phyloP scores from a whole-genome alignment of 1,139 yeast species.

The Zhuliangozyma blackwelliae region DNA sequence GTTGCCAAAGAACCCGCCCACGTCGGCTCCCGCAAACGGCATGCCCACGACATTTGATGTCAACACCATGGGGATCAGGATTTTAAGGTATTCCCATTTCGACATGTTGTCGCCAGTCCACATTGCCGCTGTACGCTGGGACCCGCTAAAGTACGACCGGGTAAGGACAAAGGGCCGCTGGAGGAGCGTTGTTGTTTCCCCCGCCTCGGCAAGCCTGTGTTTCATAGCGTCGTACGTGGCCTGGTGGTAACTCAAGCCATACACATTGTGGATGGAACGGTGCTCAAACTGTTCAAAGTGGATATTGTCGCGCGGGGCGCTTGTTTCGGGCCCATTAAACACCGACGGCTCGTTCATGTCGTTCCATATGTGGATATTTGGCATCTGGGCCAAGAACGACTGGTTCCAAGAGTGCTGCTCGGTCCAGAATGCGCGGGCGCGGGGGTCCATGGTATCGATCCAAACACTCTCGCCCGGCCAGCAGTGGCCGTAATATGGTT shows the following conservation, averaged over 20 bases:
- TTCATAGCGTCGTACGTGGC: slow-evolving; percentile 67
- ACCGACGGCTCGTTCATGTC: slow-evolving; percentile 98
- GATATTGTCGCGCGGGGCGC: slow-evolving; percentile 75
- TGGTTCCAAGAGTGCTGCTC: slow-evolving; percentile 20
- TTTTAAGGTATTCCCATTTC: slow-evolving; percentile 79
- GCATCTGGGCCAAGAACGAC: slow-evolving; percentile 43
- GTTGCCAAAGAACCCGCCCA: slow-evolving; percentile 93
- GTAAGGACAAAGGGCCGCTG: slow-evolving; percentile 87
- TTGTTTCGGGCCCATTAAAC: slow-evolving; percentile 90
- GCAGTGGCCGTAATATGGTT: slow-evolving; percentile 76
- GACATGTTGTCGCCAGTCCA: slow-evolving; percentile 99
- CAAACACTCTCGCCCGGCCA: slow-evolving; percentile 98
- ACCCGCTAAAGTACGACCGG: slow-evolving; percentile 83
- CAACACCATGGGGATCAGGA: slow-evolving; percentile 82
- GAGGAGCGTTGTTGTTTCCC: slow-evolving; percentile 13
- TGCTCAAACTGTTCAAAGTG: slow-evolving; percentile 86
- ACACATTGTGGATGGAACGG: slow-evolving; percentile 82
- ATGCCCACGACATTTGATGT: slow-evolving; percentile 79
- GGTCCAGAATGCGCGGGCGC: slow-evolving; percentile 60
- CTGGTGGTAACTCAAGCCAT: slow-evolving; percentile 77
- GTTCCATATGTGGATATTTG: slow-evolving; percentile 85
- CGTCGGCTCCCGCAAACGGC: slow-evolving; percentile 96
- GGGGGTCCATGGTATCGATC: slow-evolving; percentile 80
- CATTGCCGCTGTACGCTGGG: slow-evolving; percentile 87
- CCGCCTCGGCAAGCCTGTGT: slow-evolving; percentile 40